Evolutionary conservation across 78 protist genomes (phyloP), one percentile per base, ranked within the genome.

Genomic region (Salpingoeca rosetta): DNA sequence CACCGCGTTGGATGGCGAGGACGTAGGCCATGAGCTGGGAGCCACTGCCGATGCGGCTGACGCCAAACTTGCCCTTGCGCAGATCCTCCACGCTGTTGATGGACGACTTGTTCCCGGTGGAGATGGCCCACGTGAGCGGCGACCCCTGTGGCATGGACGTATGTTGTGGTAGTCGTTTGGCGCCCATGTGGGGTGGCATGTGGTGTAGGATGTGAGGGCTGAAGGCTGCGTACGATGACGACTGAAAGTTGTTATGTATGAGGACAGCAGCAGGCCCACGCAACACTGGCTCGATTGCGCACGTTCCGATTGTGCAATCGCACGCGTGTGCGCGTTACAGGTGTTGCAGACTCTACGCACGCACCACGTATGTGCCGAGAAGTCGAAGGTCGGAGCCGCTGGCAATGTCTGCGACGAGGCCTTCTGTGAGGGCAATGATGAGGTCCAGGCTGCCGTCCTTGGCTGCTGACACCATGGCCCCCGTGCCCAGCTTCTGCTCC

Each of bases 401-500:
- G 24, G 39, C 57, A 27, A 45, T 45, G 42, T 45, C 79, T 0
- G 82, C 86, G 7, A 84, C 27, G 42, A 84, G 80, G 56, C 86
- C 86, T 39, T 84, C 86, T 10, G 86, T 84, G 37, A 84, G 86
- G 3, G 86, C 86, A 2, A 84, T 73, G 1, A 31, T 36, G 38
- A 84, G 12, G 17, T 84, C 86, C 40, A 84, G 65, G 27, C 10
- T 12, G 45, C 81, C 81, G 51, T 11, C 1, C n/a, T 41, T 10
- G 38, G 35, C 37, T 27, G 76, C 22, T 27, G 38, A 7, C 36
- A 51, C 24, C 76, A 72, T 72, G 76, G 76, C 76, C 22, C 76
- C 76, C 22, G 76, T 72, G 37, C 76, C 76, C 10, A 11, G 37
- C 76, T 51, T 51, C 17, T 51, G 65, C 65, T 51, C 65, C 31